Percentiles rank a stretch among this genome's conserved stretches.
These are phyloP conservation scores for Ailanthus altissimus DNA, from an alignment of 345 rosid species.

Conservation along the genomic window DNA sequence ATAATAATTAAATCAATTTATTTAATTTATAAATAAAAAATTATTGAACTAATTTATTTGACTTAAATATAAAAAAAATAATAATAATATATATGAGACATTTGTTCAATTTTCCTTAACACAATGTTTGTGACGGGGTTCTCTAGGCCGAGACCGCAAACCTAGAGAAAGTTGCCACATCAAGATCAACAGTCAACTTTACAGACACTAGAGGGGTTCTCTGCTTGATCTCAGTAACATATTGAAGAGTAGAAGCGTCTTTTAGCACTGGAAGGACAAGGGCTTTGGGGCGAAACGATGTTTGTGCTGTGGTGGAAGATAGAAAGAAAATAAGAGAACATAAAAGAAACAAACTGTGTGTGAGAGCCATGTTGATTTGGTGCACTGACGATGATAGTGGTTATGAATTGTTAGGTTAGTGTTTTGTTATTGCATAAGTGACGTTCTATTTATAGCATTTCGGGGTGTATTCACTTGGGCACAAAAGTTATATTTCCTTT, in stretches of 20 bases:
- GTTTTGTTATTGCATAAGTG: neutral
- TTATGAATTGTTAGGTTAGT: neutral
- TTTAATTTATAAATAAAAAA: too few relatives aligned
- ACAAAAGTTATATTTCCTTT: neutral
- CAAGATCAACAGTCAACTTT: constrained; percentile 33
- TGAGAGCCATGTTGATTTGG: neutral
- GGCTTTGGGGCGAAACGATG: constrained; percentile 24
- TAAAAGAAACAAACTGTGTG: neutral
- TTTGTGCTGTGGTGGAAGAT: constrained; percentile 12
- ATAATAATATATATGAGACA: too few relatives aligned
- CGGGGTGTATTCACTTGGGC: neutral
- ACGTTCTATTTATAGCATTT: neutral
- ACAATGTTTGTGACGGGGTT: constrained; percentile 18
- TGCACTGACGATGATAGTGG: neutral
- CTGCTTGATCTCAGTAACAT: constrained; percentile 13
- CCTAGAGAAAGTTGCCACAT: constrained; percentile 37
- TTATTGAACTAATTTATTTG: too few relatives aligned
- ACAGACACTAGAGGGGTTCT: constrained; percentile 29
- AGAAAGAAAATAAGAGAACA: constrained; percentile 7
- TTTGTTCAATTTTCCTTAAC: too few relatives aligned
- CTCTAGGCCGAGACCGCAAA: constrained; percentile 31
- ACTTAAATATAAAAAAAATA: too few relatives aligned
- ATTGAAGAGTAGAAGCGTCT: constrained; percentile 30
- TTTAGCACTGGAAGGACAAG: constrained; percentile 29
- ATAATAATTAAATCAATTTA: too few relatives aligned